Conservation (phyloP, 768 basidiomycete genomes). For the Lactarius deliciosus region DNA sequence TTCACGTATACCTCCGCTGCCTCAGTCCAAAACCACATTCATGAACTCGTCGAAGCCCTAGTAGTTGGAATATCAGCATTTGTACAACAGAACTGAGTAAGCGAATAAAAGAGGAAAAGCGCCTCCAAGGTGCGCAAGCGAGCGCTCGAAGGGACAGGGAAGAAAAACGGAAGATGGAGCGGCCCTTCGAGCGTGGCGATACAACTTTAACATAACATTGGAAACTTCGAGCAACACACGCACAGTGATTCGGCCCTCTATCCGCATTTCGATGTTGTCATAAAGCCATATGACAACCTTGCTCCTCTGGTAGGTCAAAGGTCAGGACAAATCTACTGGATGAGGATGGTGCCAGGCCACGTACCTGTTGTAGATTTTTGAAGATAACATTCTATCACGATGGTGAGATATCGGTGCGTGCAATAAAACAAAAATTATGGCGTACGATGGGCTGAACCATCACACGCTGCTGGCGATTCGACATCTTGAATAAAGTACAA, state of each 20-base stretch:
- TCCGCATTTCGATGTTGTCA: constrained; percentile 94
- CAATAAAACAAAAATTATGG: constrained; percentile 25
- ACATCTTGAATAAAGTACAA: constrained; percentile 57
- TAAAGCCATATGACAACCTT: constrained; percentile 94
- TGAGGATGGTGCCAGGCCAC: constrained; percentile 14
- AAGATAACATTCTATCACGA: constrained; percentile 86
- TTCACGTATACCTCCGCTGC: constrained; percentile 91
- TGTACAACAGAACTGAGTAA: not conserved
- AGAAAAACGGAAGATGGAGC: constrained; percentile 26
- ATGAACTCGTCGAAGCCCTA: constrained; percentile 99
- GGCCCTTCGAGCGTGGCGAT: constrained; percentile 39
- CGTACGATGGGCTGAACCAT: constrained; percentile 99
- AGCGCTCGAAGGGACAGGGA: not conserved
- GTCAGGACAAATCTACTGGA: constrained; percentile 23
- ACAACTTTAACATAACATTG: constrained; percentile 41
- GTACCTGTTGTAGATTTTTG: constrained; percentile 90
- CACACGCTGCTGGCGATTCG: constrained; percentile 90
- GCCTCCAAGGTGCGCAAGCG: constrained; percentile 11
- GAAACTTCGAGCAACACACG: constrained; percentile 43
- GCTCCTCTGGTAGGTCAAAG: constrained; percentile 51
- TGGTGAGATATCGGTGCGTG: constrained; percentile 25
- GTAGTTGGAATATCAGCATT: constrained; percentile 25
- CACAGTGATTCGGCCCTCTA: constrained; percentile 95
- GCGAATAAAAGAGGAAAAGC: constrained; percentile 14
- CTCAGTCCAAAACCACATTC: constrained; percentile 95